A percentile compares a stretch with the other conserved stretches of the same genome.
Evolutionary conservation across 768 basidiomycete species (phyloP).

Genomic region (Lentinula guzmanii): DNA sequence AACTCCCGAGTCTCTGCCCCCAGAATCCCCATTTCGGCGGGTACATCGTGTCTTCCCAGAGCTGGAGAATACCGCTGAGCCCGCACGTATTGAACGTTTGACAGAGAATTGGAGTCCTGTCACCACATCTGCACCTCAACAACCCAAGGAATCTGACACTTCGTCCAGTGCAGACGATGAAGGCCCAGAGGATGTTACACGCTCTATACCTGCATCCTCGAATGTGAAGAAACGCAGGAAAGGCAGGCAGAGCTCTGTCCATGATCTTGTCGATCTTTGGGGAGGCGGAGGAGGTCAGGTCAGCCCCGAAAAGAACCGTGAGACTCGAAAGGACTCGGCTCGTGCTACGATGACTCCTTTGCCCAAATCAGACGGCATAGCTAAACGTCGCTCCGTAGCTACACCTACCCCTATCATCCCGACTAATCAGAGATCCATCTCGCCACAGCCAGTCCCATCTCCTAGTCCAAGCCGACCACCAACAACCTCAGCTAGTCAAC

Average conservation of each 20-base stretch:
- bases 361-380: not conserved
- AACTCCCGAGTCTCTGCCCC: slow-evolving; percentile 11
- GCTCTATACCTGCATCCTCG: slow-evolving; percentile 11
- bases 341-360: slow-evolving; percentile 10
- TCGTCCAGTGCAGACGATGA: slow-evolving; percentile 60
- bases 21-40: slow-evolving; percentile 30
- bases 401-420: slow-evolving; percentile 5
- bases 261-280: slow-evolving; percentile 77
- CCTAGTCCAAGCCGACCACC: not conserved
- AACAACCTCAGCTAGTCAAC: not conserved
- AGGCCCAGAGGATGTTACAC: slow-evolving; percentile 42
- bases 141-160: slow-evolving; percentile 29
- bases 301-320: slow-evolving; percentile 2
- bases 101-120: slow-evolving; percentile 49
- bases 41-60: slow-evolving; percentile 15
- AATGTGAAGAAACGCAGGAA: slow-evolving; percentile 30
- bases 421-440: slow-evolving; percentile 12
- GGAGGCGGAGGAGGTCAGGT: slow-evolving; percentile 41
- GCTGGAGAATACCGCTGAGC: slow-evolving; percentile 8
- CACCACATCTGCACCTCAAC: slow-evolving; percentile 14
- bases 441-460: slow-evolving; percentile 19
- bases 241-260: slow-evolving; percentile 74
- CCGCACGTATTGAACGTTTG: slow-evolving; percentile 10
- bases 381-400: slow-evolving; percentile 4
- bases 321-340: slow-evolving; percentile 10